Evolutionary conservation across 2,329 filamentous ascomycete species (phyloP), one percentile per base, ranked within the genome.

Genomic region (Trichoderma sp.): DNA sequence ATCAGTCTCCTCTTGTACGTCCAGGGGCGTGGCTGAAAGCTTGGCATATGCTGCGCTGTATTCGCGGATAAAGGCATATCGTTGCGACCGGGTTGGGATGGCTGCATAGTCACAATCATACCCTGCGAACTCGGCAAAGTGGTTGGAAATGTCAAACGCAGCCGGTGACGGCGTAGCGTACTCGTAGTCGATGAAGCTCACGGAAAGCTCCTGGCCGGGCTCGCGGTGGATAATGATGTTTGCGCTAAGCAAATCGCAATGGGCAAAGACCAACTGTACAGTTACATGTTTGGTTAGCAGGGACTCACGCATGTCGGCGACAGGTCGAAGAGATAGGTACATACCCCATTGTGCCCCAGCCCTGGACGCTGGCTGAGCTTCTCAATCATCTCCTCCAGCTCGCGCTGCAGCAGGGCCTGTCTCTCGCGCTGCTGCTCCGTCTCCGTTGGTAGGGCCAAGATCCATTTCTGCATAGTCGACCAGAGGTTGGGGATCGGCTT

Each of bases 71-170:
- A 99, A 99, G 67, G 90, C 88, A 56, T 88, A 87, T 33, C 96
- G 91, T 75, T 95, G 89, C 24, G 89, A 83, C 71, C 87, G 87
- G 1, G 92, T 96, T 5, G 96, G 96, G 68, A 98, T 86, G 73
- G 91, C 90, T 75, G 83, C 88, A 82, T 92, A 94, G 80, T 98
- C 94, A 84, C 96, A 99, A 75, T 97, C 93, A 77, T 97, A 97
- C 69, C 96, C 96, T 70, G 91, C 94, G 95, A 96, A 99, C 82
- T 99, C 96, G 59, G 96, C 94, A 78, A 99, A 97, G 84, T 99
- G 96, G 82, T 99, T 99, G 62, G 95, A 91, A 74, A 99, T 90
- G 79, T 99, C 96, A 81, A 99, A 99, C 2, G 95, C 94, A 4
- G 94, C 94, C 1, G 95, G 95, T 0, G 94, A 95, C 2, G 96